These are phyloP conservation scores for Colletotrichum noveboracense DNA, from an alignment of 2,329 filamentous ascomycete species.

Conservation along the genomic window DNA sequence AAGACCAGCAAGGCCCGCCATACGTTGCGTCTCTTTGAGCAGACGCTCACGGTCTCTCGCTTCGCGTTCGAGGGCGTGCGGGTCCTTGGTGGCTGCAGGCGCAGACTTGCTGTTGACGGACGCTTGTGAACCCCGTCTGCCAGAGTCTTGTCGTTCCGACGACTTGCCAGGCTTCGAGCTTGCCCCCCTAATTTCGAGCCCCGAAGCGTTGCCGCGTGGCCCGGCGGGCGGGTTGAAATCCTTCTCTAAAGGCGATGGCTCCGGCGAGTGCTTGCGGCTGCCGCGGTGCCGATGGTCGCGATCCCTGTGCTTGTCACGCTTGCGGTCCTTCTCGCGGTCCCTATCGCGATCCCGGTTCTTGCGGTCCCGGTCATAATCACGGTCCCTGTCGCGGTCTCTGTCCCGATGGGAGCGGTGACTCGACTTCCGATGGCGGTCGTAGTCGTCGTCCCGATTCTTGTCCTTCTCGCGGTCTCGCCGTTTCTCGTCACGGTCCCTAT, in stretches of 20 bases:
- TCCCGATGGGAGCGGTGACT: conserved; percentile 49
- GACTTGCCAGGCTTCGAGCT: conserved; percentile 27
- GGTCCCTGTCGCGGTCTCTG: conserved; percentile 42
- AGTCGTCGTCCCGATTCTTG: conserved; percentile 52
- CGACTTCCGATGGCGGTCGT: conserved; percentile 47
- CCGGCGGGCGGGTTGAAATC: conserved; percentile 47
- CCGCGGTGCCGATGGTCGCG: conserved; percentile 42
- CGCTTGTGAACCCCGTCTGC: conserved; percentile 42
- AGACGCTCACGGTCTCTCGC: conserved; percentile 69
- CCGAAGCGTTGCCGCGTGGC: conserved; percentile 32
- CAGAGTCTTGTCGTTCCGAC: conserved; percentile 26
- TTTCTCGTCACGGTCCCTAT: conserved; percentile 58
- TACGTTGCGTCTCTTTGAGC: conserved; percentile 71
- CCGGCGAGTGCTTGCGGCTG: conserved; percentile 32
- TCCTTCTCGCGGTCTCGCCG: conserved; percentile 44
- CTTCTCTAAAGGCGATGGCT: conserved; percentile 39
- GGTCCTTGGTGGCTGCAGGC: conserved; percentile 46
- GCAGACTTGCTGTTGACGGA: conserved; percentile 30
- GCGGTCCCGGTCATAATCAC: conserved; percentile 41
- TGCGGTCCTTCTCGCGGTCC: conserved; percentile 34
- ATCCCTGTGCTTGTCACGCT: conserved; percentile 44
- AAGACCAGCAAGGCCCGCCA: conserved; percentile 57
- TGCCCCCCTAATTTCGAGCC: conserved; percentile 43
- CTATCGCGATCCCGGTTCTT: conserved; percentile 38
- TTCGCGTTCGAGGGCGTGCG: conserved; percentile 75